Evolutionary conservation across 2,329 filamentous ascomycete genomes (phyloP).

Genomic region (Biscogniauxia marginata): DNA sequence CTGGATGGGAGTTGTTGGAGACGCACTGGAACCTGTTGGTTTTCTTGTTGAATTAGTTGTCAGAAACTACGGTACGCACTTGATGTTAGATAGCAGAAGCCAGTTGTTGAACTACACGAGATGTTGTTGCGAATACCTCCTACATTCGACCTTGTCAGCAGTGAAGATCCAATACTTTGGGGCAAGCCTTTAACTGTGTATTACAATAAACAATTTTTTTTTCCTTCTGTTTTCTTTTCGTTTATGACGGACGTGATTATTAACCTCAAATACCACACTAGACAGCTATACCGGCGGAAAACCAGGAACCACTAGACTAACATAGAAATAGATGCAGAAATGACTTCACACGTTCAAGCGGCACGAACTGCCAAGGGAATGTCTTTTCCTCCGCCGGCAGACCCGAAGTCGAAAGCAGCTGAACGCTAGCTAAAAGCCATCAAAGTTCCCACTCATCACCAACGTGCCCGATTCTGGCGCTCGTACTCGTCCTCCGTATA

Average conservation of each 20-base stretch:
- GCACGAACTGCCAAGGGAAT: background rate
- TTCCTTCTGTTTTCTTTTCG: no score
- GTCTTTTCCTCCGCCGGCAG: background rate
- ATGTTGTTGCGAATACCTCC: background rate
- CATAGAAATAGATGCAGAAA: background rate
- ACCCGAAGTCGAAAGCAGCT: background rate
- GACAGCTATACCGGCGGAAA: background rate
- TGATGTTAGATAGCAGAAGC: background rate
- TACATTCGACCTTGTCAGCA: background rate
- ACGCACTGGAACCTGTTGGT: background rate
- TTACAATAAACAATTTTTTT: background rate
- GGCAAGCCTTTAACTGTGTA: background rate
- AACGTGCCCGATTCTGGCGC: conserved; percentile 18
- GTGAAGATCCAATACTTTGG: background rate
- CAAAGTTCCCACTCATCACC: conserved; percentile 3
- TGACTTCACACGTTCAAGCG: background rate
- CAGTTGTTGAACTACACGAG: background rate
- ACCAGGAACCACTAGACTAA: background rate
- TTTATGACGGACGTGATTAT: background rate
- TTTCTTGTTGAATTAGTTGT: background rate
- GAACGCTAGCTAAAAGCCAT: background rate
- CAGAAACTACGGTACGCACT: background rate
- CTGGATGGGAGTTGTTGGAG: background rate
- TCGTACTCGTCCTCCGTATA: conserved; percentile 34
- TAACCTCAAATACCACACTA: background rate